These are phyloP conservation scores for Zasmidium angulare DNA, from an alignment of 2,329 filamentous ascomycete genomes.

Conservation along the genomic window DNA sequence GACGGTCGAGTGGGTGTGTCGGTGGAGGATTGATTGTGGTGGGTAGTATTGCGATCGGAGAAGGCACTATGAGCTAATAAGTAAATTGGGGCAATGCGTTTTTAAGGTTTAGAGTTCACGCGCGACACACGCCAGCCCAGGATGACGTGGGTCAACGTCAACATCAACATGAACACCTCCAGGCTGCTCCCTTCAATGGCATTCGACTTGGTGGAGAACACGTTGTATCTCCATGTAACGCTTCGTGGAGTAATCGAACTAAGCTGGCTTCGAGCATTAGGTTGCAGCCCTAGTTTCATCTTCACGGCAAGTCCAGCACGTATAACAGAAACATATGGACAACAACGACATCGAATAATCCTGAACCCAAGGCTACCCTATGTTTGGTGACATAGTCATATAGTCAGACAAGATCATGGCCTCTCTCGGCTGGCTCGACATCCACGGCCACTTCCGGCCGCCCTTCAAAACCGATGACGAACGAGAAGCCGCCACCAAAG, in stretches of 20 bases:
- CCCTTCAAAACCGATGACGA: background rate
- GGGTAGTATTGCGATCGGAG: background rate
- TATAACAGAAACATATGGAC: too few relatives aligned
- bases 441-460: background rate
- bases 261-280: too few relatives aligned
- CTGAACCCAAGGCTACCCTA: too few relatives aligned
- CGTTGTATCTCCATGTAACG: too few relatives aligned
- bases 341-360: too few relatives aligned
- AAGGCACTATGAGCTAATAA: background rate
- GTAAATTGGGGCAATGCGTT: slow-evolving; percentile 7
- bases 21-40: background rate
- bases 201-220: too few relatives aligned
- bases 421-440: background rate
- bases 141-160: background rate
- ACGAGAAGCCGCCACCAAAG: background rate
- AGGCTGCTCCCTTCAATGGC: too few relatives aligned
- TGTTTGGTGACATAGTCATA: background rate
- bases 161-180: too few relatives aligned
- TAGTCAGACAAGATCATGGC: background rate
- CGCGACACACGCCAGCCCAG: background rate
- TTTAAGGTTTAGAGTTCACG: background rate
- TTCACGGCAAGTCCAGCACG: too few relatives aligned
- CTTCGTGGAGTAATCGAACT: too few relatives aligned
- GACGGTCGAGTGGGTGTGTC: background rate
- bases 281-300: too few relatives aligned